Evolutionary conservation across 2,329 filamentous ascomycete species (phyloP), one percentile per base, ranked within the genome.

Genomic region (Talaromyces albobiverticillius): DNA sequence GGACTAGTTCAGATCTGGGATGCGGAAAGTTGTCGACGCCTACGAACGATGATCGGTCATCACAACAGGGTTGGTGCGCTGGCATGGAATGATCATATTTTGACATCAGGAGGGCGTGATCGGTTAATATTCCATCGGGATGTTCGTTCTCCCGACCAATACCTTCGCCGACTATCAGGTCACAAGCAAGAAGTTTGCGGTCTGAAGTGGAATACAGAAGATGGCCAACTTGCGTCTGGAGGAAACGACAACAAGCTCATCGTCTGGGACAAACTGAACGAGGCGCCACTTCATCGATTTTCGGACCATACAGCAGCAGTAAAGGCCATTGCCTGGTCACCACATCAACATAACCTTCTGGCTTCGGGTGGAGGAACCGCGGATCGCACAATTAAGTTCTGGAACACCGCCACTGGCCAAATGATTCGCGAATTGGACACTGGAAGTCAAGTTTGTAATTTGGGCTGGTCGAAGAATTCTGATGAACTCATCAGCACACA

Each of bases 171-270:
- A 65, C 79, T 99, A 3, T 86, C 90, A 7, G 94, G 94, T 7
- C 94, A 99, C 72, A 99, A 97, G 71, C 94, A 99, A 74, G 94
- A 99, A 74, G 90, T 99, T 11, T 99, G 94, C 68, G 94, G 94
- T 8, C 76, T 99, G 48, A 92, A 92, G 64, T 99, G 94, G 94
- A 99, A 99, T 65, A 89, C 89, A 54, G 92, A 97, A 62, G 93
- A 96, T 64, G 89, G 91, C 4, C 94, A 99, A 70, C 81, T 99
- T 23, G 94, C 94, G 11, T 95, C 90, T 53, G 94, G 94, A 47
- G 94, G 94, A 5, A 99, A 99, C 71, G 94, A 99, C 76, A 99
- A 99, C 76, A 97, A 97, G 70, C 80, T 99, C 43, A 94, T 97
- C 83, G 91, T 99, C 22, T 99, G 94, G 94, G 94, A 99, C 65